A percentile compares a stretch with the other conserved stretches of the same genome.
phyloP scores from a whole-genome alignment of 164 flowering plant genomes.

The Vitis rotundifolia region DNA sequence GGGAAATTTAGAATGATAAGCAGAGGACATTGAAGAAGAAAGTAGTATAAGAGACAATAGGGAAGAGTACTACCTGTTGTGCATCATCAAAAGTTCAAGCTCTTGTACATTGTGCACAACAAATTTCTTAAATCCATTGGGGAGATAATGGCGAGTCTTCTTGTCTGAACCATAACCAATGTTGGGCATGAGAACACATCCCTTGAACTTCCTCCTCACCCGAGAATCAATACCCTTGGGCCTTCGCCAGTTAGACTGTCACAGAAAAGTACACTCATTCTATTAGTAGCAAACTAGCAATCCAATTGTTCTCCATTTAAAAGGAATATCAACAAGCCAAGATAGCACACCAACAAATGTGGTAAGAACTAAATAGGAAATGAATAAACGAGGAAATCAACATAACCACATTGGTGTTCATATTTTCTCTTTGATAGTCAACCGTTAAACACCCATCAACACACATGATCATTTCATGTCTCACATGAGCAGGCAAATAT shows the following conservation, averaged over 20 bases:
- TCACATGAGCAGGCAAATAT: too few relatives aligned
- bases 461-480: too few relatives aligned
- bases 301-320: too few relatives aligned
- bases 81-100: slow-evolving; percentile 78
- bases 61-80: slow-evolving; percentile 51
- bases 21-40: not conserved
- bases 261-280: not conserved
- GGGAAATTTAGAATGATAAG: not conserved
- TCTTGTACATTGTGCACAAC: slow-evolving; percentile 67
- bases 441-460: too few relatives aligned
- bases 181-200: slow-evolving; percentile 68
- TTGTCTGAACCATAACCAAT: slow-evolving; percentile 81
- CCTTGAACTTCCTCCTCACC: slow-evolving; percentile 82
- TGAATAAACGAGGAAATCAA: too few relatives aligned
- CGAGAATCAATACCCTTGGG: slow-evolving; percentile 90
- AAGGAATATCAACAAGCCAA: too few relatives aligned
- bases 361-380: too few relatives aligned
- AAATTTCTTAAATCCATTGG: slow-evolving; percentile 80
- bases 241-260: slow-evolving; percentile 68
- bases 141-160: slow-evolving; percentile 79
- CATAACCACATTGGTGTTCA: too few relatives aligned
- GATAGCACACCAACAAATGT: too few relatives aligned
- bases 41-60: not conserved
- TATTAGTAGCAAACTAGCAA: too few relatives aligned
- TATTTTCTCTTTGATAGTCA: too few relatives aligned